Conservation (phyloP, 2,329 filamentous ascomycete genomes). For the Rutstroemia sp. region DNA sequence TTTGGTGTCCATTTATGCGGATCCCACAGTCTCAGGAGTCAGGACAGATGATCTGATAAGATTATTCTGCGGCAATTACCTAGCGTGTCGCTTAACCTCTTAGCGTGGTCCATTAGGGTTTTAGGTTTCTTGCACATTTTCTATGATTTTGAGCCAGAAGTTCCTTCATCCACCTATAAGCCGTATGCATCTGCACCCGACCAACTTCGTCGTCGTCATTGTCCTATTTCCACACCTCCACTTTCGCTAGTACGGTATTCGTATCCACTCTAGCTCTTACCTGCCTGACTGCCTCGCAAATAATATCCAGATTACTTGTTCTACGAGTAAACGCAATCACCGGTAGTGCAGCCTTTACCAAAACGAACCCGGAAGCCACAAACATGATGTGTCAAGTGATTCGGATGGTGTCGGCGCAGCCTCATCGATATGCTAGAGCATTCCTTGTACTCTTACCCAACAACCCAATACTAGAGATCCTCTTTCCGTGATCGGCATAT, state of each 20-base stretch:
- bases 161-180: not conserved
- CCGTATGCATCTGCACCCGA: no score
- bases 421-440: no score
- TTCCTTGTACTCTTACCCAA: not conserved
- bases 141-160: not conserved
- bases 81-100: not conserved
- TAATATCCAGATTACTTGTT: not conserved
- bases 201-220: no score
- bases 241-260: no score
- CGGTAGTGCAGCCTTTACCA: no score
- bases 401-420: not conserved
- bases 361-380: not conserved
- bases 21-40: not conserved
- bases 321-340: not conserved
- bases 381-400: not conserved
- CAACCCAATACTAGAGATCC: not conserved
- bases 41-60: slow-evolving; percentile 4
- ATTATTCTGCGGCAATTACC: not conserved
- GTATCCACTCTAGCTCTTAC: not conserved
- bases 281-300: not conserved
- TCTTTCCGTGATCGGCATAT: not conserved
- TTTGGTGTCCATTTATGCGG: not conserved
- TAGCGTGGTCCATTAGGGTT: not conserved
- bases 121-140: not conserved
- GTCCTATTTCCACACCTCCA: no score